Evolutionary conservation across 768 basidiomycete genomes (phyloP), one percentile per base, ranked within the genome.

Genomic region (Tricholoma hemisulphureum): DNA sequence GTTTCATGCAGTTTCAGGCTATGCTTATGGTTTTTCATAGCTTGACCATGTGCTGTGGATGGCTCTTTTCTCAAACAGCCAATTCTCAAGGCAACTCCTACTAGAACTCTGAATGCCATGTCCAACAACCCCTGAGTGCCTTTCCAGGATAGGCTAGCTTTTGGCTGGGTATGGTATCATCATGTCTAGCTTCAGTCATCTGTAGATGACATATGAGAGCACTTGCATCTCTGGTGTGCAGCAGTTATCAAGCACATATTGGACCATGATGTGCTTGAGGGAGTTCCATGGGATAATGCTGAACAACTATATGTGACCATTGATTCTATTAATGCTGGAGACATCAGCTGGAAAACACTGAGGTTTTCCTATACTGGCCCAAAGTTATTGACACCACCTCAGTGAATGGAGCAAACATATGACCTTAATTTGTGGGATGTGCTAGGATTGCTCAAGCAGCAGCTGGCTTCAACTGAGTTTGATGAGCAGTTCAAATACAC

Each of bases 241-340:
- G 35, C 56, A 3, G 11, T 56, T 14, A 29, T 51, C 37, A 48
- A 51, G 21, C 35, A 59, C 16, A 21, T 6, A n/a, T 39, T 55
- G 11, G 35, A 51, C 1, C 24, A 41, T 34, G 24, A 13, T 10
- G 13, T 32, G 37, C 10, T 29, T 14, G 31, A 51, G 2, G 46
- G 34, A 18, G n/a, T 50, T 31, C 54, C 55, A 23, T 73, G 66
- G 68, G 28, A 45, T n/a, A 31, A 32, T 34, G 64, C 66, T 0
- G 32, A 69, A 0, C 64, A 73, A 13, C 46, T 71, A 16, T 65
- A 67, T 32, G 45, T 35, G 1, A 67, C 61, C 21, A 72, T 71
- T 24, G 64, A 68, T 46, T 7, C 53, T 2, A 71, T 69, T 16
- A 59, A 58, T 14, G 20, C 43, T 29, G 70, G 73, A 2, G 48